phyloP scores from a whole-genome alignment of 2,329 filamentous ascomycete genomes.

The Cordyceps fumosorosea region DNA sequence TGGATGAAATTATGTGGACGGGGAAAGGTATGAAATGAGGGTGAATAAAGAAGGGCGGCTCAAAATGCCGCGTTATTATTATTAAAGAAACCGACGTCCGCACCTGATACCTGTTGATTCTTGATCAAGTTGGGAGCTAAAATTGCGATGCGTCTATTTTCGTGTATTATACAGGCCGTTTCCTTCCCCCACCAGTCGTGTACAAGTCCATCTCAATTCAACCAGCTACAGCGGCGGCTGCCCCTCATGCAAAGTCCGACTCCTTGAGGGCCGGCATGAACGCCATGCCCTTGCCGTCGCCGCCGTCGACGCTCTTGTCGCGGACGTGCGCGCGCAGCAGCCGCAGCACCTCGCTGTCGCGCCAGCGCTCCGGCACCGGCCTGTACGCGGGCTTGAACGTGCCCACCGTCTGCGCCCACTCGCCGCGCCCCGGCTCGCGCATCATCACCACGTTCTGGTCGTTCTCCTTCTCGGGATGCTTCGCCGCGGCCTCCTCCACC shows the following conservation, averaged over 20 bases:
- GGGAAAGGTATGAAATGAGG: neutral
- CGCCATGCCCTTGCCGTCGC: conserved; percentile 42
- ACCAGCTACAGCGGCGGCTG: neutral
- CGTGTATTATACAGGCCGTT: neutral
- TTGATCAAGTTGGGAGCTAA: neutral
- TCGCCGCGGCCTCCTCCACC: conserved; percentile 11
- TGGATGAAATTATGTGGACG: neutral
- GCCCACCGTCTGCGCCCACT: conserved; percentile 95
- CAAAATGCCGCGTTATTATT: neutral
- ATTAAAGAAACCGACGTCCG: neutral
- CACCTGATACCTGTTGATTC: neutral
- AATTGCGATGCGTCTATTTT: neutral
- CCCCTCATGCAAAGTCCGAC: neutral
- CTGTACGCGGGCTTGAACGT: conserved; percentile 91
- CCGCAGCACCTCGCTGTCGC: conserved; percentile 68
- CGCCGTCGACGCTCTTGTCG: conserved; percentile 41
- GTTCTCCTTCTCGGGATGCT: no score
- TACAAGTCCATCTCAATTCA: neutral
- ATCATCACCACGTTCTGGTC: conserved; percentile 23
- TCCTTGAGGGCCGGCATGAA: conserved; percentile 47
- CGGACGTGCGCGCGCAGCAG: conserved; percentile 77
- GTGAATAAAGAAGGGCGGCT: neutral
- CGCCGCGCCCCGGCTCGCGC: conserved; percentile 47
- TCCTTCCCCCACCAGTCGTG: neutral
- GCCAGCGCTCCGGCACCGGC: conserved; percentile 82